Evolutionary conservation across 768 basidiomycete species (phyloP).

Genomic region (Kwoniella dejecticola): DNA sequence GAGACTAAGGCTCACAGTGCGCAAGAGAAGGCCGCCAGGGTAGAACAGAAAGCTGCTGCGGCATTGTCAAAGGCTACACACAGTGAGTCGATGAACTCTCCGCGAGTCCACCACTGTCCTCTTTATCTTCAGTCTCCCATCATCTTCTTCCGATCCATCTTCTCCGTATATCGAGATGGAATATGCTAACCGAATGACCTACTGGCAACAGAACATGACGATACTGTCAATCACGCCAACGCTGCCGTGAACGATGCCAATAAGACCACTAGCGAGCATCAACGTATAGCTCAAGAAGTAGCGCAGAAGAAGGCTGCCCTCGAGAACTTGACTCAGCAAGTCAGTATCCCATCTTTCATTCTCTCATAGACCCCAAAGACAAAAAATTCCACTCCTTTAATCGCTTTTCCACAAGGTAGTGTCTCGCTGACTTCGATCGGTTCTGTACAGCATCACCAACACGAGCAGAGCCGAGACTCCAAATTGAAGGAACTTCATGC

Average conservation of each 20-base stretch:
- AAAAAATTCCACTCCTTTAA: no score
- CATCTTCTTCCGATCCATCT: neutral
- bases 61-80: conserved; percentile 63
- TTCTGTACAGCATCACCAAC: conserved; percentile 6
- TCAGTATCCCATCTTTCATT: conserved; percentile 3
- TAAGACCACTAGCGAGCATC: conserved; percentile 27
- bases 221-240: conserved; percentile 22
- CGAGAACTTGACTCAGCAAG: conserved; percentile 20
- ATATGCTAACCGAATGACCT: no score
- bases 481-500: conserved; percentile 21
- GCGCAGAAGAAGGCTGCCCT: conserved; percentile 39
- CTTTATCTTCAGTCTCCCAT: neutral
- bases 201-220: conserved; percentile 23
- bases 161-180: no score
- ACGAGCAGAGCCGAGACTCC: conserved; percentile 15
- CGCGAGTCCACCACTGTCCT: no score
- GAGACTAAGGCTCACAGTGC: conserved; percentile 36
- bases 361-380: no score
- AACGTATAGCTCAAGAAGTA: conserved; percentile 35
- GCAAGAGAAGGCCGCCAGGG: conserved; percentile 60
- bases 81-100: conserved; percentile 30
- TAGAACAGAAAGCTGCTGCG: conserved; percentile 62
- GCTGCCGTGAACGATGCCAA: conserved; percentile 18
- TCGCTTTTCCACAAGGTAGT: no score
- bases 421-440: no score